Conservation (phyloP, 139 green algal genomes). For the Auxenochlorella protothecoides region DNA sequence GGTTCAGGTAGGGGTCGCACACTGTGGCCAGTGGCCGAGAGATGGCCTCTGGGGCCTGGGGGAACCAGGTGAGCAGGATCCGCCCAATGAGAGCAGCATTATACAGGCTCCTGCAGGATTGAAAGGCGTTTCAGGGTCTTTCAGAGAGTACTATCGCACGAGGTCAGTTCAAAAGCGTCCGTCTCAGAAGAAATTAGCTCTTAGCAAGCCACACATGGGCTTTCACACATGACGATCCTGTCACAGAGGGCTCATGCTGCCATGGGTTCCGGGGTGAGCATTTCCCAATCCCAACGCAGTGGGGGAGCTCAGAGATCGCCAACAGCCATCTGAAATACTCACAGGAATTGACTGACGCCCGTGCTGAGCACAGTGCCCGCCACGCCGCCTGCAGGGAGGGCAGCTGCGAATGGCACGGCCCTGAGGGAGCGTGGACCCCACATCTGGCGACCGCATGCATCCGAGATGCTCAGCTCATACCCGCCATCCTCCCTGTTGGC, state of each 20-base stretch:
- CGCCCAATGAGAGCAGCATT: conserved; percentile 87
- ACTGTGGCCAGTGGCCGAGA: conserved; percentile 24
- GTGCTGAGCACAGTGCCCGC: conserved; percentile 83
- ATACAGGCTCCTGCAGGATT: conserved; percentile 73
- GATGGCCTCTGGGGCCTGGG: conserved; percentile 68
- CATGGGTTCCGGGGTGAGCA: too few relatives aligned
- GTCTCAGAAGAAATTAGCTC: too few relatives aligned
- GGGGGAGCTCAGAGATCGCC: too few relatives aligned
- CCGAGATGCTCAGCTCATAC: conserved; percentile 15
- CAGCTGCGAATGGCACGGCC: conserved; percentile 61
- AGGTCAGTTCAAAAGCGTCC: too few relatives aligned
- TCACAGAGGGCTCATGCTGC: too few relatives aligned
- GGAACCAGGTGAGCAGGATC: conserved; percentile 95
- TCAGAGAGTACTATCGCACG: too few relatives aligned
- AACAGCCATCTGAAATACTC: background rate
- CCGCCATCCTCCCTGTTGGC: conserved; percentile 15
- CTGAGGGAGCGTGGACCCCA: conserved; percentile 10
- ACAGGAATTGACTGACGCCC: conserved; percentile 60
- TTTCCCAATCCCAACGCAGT: too few relatives aligned
- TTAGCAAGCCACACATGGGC: too few relatives aligned
- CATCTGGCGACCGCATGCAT: background rate
- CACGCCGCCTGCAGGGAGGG: conserved; percentile 85
- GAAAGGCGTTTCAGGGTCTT: too few relatives aligned
- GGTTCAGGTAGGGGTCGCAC: conserved; percentile 64
- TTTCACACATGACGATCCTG: too few relatives aligned